Evolutionary conservation across 2,329 filamentous ascomycete species (phyloP), one percentile per base, ranked within the genome.

Genomic region (Fusarium domesticum): DNA sequence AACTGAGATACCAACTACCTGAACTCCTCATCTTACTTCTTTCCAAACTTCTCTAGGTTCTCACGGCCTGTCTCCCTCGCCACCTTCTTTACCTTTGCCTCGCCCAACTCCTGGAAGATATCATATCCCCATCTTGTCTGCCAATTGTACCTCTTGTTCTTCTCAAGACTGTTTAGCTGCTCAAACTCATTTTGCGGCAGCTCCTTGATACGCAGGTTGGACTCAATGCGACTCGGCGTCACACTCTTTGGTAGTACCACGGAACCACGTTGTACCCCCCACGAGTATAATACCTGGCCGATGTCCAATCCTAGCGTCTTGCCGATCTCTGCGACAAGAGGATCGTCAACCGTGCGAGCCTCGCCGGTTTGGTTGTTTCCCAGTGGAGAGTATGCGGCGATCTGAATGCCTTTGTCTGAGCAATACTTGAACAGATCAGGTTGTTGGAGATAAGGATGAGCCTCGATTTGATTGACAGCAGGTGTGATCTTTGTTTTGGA

Each of bases 201-300:
- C 43, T 66, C 62, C 36, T 48, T 37, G 6, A 70, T 70, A 54
- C 70, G 55, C 43, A 72, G 73, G 68, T 88, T 88, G 70, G 80
- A 84, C 68, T 78, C 73, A 56, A 85, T 85, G 34, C 83, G 74
- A 45, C 70, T 73, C 7, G 78, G 78, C 36, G 79, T 85, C 38
- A 80, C 80, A 66, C 79, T 83, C 77, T 86, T 86, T 54, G 82
- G 81, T 51, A 86, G 70, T 37, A 85, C 82, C 32, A 80, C 75
- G 60, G 83, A 83, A 45, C 82, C 81, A 45, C 81, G 73, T 50
- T 76, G 74, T 37, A 85, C 64, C 36, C 80, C 82, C 81, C 82
- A 85, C 7, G 70, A 71, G 42, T 71, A 68, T 17, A 76, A 61
- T 14, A 77, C 51, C 42, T 70, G 67, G 5, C 71, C 75, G 7